Evolutionary conservation across 495 filamentous ascomycete genomes (phyloP), one percentile per base, ranked within the genome.

Genomic region (Penicillium lagena): DNA sequence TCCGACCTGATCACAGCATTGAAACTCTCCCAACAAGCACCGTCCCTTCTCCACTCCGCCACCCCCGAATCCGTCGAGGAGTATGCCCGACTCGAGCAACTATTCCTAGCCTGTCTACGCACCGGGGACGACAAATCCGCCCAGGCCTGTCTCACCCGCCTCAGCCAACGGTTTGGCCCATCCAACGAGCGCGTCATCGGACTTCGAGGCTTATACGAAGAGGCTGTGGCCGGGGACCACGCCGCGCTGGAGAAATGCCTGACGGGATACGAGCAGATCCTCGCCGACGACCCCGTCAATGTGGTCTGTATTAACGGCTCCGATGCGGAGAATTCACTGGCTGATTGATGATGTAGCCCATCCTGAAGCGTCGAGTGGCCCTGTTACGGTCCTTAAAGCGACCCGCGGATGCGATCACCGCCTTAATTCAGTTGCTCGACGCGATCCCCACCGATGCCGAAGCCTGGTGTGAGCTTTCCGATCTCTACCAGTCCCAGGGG

Each of bases 391-490:
- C 85, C 28, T 72, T 95, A 50, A 78, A 77, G 14, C 77, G 79
- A 45, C 64, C 75, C 3, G 56, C 76, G 9, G 88, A 95, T 46
- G 88, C 93, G 10, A 86, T 88, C 37, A 70, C 80, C 40, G 79
- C 80, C 33, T 67, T 96, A 35, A 78, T 82, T 47, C 72, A 82
- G 45, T 71, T 96, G 28, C 74, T 98, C 35, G 82, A 90, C 47
- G 78, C 83, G 45, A 84, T 85, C 9, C 91, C 93, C 6, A 96
- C 87, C 7, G 94, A 97, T 69, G 83, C 84, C 9, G 93, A 98
- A 63, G 83, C 88, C 12, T 98, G 93, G 93, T 82, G 88, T 41
- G 93, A 98, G 70, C 73, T 98, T 52, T 76, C 87, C 29, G 86
- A 91, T 52, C 64, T 96, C 29, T 97, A 98, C 61, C 68, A 89